A percentile compares a stretch with the other conserved stretches of the same genome.
Evolutionary conservation across 2,329 filamentous ascomycete species (phyloP).

Genomic region (Aspergillus hortae): DNA sequence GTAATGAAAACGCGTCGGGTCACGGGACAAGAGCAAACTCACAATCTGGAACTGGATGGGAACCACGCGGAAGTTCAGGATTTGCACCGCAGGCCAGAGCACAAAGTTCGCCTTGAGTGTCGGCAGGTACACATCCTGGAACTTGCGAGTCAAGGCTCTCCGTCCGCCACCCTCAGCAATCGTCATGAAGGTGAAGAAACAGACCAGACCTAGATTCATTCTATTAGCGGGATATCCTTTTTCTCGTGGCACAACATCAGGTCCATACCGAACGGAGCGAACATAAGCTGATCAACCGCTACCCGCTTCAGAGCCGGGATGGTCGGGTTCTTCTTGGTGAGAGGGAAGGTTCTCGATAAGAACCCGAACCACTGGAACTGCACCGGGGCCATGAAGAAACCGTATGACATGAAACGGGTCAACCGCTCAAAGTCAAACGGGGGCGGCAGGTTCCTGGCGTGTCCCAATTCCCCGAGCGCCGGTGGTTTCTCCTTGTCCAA

Average conservation of each 20-base stretch:
- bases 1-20: not conserved
- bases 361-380: constrained; percentile 97
- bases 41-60: constrained; percentile 96
- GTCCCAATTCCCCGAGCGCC: constrained; percentile 63
- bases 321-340: constrained; percentile 71
- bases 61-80: constrained; percentile 94
- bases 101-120: constrained; percentile 94
- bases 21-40: constrained; percentile 42
- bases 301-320: constrained; percentile 83
- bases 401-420: constrained; percentile 94
- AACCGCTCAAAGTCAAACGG: constrained; percentile 94
- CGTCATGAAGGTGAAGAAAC: constrained; percentile 97
- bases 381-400: constrained; percentile 90
- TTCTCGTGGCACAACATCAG: not conserved
- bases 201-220: constrained; percentile 59
- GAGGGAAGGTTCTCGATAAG: constrained; percentile 75
- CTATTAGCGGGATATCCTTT: constrained; percentile 9
- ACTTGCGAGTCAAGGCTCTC: constrained; percentile 75
- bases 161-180: constrained; percentile 86
- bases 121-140: constrained; percentile 89
- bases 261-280: constrained; percentile 74
- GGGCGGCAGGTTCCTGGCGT: constrained; percentile 62
- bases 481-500: constrained; percentile 75
- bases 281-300: constrained; percentile 86
- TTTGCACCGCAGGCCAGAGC: constrained; percentile 92